Conservation (phyloP, 23 red algal species). For the Gracilaria domingensis region DNA sequence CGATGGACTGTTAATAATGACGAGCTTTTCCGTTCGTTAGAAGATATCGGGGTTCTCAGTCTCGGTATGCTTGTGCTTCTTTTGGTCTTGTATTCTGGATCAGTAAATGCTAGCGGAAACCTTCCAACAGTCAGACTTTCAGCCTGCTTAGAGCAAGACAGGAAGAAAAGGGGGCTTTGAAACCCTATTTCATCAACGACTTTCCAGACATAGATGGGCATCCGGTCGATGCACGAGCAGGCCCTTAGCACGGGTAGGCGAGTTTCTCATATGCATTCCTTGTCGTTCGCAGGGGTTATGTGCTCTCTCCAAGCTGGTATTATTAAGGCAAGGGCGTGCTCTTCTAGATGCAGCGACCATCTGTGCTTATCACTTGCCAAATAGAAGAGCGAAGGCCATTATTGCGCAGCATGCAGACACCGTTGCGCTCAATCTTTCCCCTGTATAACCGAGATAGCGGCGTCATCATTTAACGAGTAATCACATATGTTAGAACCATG, state of each 20-base stretch:
- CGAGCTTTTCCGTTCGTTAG: not conserved
- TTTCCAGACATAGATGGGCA: not conserved
- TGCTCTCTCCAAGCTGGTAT: not conserved
- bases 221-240: not conserved
- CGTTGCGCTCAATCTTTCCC: constrained; percentile 94
- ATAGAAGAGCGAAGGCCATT: constrained; percentile 82
- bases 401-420: constrained; percentile 77
- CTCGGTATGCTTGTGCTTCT: not conserved
- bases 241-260: no score
- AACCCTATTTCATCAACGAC: not conserved
- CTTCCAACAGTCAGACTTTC: no score
- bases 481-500: not conserved
- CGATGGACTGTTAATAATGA: not conserved
- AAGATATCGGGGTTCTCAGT: not conserved
- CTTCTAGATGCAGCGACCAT: no score
- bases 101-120: not conserved
- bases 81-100: not conserved
- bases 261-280: no score
- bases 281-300: not conserved
- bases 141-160: not conserved
- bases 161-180: not conserved
- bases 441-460: not conserved
- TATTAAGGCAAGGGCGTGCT: no score
- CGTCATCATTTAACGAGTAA: not conserved
- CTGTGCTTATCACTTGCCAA: constrained; percentile 56